Base-by-base conservation (phyloP, 495 filamentous ascomycete species). In the Trichoderma asperelloides region DNA sequence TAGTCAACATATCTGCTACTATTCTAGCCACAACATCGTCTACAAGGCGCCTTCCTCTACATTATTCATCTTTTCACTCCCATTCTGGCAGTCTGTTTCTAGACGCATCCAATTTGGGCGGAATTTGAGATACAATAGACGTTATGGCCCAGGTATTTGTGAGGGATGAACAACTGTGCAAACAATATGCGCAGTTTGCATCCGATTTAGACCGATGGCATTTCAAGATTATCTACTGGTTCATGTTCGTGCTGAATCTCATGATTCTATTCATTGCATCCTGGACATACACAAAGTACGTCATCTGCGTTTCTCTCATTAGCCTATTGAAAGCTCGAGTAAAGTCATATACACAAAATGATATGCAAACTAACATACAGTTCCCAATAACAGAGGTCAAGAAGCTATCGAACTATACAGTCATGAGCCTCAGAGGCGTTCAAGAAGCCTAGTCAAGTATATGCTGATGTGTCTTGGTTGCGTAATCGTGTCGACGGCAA, bases 171-270 rank as follows among this genome's bases (percentile, higher is more conserved):
- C 67, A 49, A 43, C 70, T 71, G 63, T 84, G 82, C 66, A 55
- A 65, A 21, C 74, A 81, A 69, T 82, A 84, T 66, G 81, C 82
- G 13, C 71, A 72, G 60, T 82, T 82, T 68, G 76, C 79, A 16
- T 66, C 76, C 2, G 68, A 75, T 62, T 72, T 84, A 13, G 70
- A 70, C 45, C 72, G 80, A 63, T 23, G 37, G 37, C 71, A 78
- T n/a, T 80, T 81, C 49, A 78, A 82, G 65, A 69, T 71, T 25
- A 75, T 82, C 51, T 84, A 82, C 71, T 83, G 80, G 81, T 55
- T 75, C 16, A 72, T 82, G 1, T 84, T 83, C 63, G 68, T 74
- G 23, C 25, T 72, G 0, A 77, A 80, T 47, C 71, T 83, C 25
- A 0, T 73, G 7, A 72, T 79, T 51, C 69, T 82, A 1, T 78